phyloP scores from a whole-genome alignment of 2,329 filamentous ascomycete species.

The Lachnellula cervina region DNA sequence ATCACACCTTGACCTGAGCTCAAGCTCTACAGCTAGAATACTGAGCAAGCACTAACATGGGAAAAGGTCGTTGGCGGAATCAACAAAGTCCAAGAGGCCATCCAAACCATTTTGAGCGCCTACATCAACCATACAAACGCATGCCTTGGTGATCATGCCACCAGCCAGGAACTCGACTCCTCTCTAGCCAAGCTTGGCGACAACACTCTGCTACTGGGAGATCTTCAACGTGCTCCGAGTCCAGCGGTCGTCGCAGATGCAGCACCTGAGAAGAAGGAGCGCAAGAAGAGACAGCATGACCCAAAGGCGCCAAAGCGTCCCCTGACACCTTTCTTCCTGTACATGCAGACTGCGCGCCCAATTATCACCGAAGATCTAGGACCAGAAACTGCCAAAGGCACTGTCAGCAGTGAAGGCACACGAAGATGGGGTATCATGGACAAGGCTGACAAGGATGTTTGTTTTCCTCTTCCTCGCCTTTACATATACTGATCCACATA shows the following conservation, averaged over 20 bases:
- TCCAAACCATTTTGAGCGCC: slow-evolving; percentile 74
- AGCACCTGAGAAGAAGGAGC: slow-evolving; percentile 74
- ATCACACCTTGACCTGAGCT: slow-evolving; percentile 13
- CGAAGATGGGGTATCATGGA: slow-evolving; percentile 78
- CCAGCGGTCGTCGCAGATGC: slow-evolving; percentile 40
- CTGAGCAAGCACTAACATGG: slow-evolving; percentile 24
- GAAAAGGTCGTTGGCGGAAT: slow-evolving; percentile 69
- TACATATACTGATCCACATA: slow-evolving; percentile 12
- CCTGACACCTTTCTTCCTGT: slow-evolving; percentile 91
- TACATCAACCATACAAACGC: slow-evolving; percentile 88
- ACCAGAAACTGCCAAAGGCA: slow-evolving; percentile 71
- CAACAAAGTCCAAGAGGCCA: slow-evolving; percentile 70
- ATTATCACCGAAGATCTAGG: slow-evolving; percentile 78
- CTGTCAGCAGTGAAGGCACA: slow-evolving; percentile 83
- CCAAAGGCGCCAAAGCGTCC: slow-evolving; percentile 94
- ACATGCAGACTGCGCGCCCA: slow-evolving; percentile 80
- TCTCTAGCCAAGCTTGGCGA: slow-evolving; percentile 43
- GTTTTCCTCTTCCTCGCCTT: slow-evolving; percentile 13
- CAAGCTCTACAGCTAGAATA: slow-evolving; percentile 14
- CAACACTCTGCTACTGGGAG: slow-evolving; percentile 35
- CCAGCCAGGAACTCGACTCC: slow-evolving; percentile 41
- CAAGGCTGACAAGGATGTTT: slow-evolving; percentile 61
- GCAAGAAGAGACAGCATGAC: slow-evolving; percentile 81
- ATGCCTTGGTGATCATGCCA: slow-evolving; percentile 60
- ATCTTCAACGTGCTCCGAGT: slow-evolving; percentile 32